Evolutionary conservation across 2,329 filamentous ascomycete species (phyloP).

Genomic region (Ascochyta fabae): DNA sequence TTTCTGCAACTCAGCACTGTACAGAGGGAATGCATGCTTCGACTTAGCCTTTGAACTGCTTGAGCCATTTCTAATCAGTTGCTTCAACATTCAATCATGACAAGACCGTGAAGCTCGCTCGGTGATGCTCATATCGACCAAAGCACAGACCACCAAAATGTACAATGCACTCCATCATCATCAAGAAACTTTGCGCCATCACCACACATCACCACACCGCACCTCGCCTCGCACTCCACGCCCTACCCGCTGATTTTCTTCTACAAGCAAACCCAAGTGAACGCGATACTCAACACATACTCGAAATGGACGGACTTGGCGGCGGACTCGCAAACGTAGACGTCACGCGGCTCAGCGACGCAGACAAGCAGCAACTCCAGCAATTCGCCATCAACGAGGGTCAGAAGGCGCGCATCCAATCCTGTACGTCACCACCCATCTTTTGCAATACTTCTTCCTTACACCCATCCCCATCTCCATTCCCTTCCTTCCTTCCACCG

Average conservation of each 20-base stretch:
- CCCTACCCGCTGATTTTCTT: neutral
- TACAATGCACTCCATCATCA: constrained; percentile 5
- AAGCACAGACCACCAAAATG: constrained; percentile 7
- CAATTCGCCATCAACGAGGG: constrained; percentile 84
- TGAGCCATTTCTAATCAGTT: too few species aligned
- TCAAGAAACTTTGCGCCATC: constrained; percentile 17
- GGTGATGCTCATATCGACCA: neutral
- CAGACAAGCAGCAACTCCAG: constrained; percentile 86
- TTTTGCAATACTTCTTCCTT: too few species aligned
- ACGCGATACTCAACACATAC: neutral
- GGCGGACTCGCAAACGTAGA: constrained; percentile 63
- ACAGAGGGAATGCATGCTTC: too few species aligned
- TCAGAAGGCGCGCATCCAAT: constrained; percentile 78
- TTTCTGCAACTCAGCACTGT: too few species aligned
- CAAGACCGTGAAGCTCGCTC: too few species aligned
- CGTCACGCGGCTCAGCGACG: constrained; percentile 75
- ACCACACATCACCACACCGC: constrained; percentile 7
- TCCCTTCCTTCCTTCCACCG: too few species aligned
- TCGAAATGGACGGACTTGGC: constrained; percentile 42
- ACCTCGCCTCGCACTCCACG: neutral
- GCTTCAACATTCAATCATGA: too few species aligned
- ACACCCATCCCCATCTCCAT: too few species aligned
- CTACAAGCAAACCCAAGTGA: neutral
- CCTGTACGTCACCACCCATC: constrained; percentile 29
- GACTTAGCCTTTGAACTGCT: too few species aligned